Evolutionary conservation across 2,329 filamentous ascomycete genomes (phyloP), one percentile per base, ranked within the genome.

Genomic region (Talaromyces sp.): DNA sequence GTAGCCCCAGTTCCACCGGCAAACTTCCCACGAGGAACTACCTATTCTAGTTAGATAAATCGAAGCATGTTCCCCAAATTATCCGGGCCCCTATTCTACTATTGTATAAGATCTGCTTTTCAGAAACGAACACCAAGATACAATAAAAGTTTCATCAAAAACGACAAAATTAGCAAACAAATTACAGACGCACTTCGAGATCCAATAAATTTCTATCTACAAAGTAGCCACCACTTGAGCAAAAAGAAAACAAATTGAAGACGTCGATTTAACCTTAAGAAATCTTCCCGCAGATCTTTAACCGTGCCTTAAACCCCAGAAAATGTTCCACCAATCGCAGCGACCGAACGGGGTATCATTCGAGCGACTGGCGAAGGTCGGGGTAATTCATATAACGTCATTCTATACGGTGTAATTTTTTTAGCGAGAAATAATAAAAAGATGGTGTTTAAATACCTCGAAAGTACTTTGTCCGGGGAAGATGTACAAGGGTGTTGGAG

Each of bases 281-380:
- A 52, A 52, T 33, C 6, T 27, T 3, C 27, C 24, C 49, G 49
- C 14, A n/a, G 27, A 52, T 52, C 24, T 27, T 27, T 49, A 49
- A 22, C 22, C 11, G 43, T 24, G 43, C 43, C 11, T 11, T 27
- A 49, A 45, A 35, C 50, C 31, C 50, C n/a, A 22, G 16, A 10
- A 37, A 56, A 56, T 56, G 10, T 56, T 56, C 50, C 50, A 56
- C 50, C 71, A 72, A 2, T 68, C 66, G 10, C 66, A 39, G 11
- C 31, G 6, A 19, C 16, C 24, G 8, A 8, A 56, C 50, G 50
- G 50, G 50, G n/a, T 56, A 56, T 56, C 50, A 56, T 56, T 56
- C 16, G 16, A 31, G 50, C 50, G 50, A 56, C 50, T 35, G 16
- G 31, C 31, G n/a, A 35, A 37, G n/a, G 8, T 56, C 31, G 50